Evolutionary conservation across 2,329 filamentous ascomycete genomes (phyloP), one percentile per base, ranked within the genome.

Genomic region (Parastagonospora avenae): DNA sequence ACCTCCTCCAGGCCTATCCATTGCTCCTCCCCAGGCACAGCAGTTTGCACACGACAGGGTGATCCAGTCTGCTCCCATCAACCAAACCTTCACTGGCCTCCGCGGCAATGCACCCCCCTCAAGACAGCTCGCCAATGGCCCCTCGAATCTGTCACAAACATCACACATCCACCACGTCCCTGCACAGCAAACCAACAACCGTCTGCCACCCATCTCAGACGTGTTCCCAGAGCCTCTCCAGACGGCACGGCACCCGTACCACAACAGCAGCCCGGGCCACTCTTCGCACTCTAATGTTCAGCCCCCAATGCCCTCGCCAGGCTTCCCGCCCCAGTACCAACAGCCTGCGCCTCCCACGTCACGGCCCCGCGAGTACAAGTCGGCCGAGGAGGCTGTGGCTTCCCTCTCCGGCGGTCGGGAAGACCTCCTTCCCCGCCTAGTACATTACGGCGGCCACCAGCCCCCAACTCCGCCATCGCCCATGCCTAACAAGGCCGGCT

Each of bases 361-460:
- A 15, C 85, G 93, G 52, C 80, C 87, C 9, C 85, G 93, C 50
- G 94, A 97, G 70, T 97, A 96, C 76, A 90, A 92, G 65, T 97
- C 93, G 3, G 94, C 94, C 10, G 94, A 99, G 73, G 94, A 99
- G 71, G 94, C 91, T 2, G 92, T 97, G 53, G 90, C 91, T 50
- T 91, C 94, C 58, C 77, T 99, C 55, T 88, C 92, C 4, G 92
- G 91, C 43, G 94, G 94, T n/a, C 86, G 94, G 50, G 89, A 96
- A 50, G 94, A 99, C 52, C 81, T 97, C 11, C 80, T 97, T 43
- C 94, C 94, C 16, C 94, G 93, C 74, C 85, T 97, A 50, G 91
- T 99, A 11, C 94, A 97, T 75, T 99, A 99, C 72, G 91, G 90
- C 33, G 91, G 92, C 40, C 91, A 95, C 69, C 93, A 96, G 72